These are phyloP conservation scores for Manihot esculenta DNA, from an alignment of 441 rosid species.

Conservation along the genomic window DNA sequence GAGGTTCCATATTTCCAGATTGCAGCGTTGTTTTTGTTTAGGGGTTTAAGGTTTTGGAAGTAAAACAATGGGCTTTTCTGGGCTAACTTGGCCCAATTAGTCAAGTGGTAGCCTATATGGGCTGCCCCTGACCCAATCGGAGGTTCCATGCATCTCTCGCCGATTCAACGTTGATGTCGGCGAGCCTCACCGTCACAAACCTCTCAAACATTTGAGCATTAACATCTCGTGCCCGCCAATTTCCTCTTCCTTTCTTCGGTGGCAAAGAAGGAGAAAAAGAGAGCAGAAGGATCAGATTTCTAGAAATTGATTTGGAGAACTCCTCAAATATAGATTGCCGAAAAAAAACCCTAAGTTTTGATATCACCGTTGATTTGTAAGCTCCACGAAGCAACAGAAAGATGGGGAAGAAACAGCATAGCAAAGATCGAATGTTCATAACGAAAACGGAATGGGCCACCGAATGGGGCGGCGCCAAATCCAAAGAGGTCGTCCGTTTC, in stretches of 20 bases:
- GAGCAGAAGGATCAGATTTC: neutral
- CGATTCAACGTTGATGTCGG: neutral
- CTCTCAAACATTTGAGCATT: neutral
- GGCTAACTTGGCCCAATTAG: slow-evolving; percentile 11
- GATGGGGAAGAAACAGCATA: slow-evolving; percentile 4
- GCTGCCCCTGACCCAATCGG: neutral
- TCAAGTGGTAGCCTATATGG: neutral
- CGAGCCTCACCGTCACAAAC: neutral
- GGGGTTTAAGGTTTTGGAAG: neutral
- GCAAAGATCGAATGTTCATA: too few species aligned
- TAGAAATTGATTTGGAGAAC: neutral
- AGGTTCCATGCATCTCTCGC: neutral
- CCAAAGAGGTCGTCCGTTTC: slow-evolving; percentile 79
- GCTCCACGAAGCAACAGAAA: neutral
- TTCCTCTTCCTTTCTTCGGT: neutral
- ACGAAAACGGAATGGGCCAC: slow-evolving; percentile 98
- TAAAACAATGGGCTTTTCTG: neutral
- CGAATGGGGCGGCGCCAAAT: slow-evolving; percentile 99
- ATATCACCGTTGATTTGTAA: neutral
- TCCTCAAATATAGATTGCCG: neutral
- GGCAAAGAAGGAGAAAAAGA: neutral
- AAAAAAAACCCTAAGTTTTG: neutral
- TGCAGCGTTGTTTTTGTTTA: neutral
- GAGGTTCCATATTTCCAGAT: neutral
- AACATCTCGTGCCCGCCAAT: neutral